phyloP scores from a whole-genome alignment of 169 alveolate genomes.

The Amoebophrya sp. region DNA sequence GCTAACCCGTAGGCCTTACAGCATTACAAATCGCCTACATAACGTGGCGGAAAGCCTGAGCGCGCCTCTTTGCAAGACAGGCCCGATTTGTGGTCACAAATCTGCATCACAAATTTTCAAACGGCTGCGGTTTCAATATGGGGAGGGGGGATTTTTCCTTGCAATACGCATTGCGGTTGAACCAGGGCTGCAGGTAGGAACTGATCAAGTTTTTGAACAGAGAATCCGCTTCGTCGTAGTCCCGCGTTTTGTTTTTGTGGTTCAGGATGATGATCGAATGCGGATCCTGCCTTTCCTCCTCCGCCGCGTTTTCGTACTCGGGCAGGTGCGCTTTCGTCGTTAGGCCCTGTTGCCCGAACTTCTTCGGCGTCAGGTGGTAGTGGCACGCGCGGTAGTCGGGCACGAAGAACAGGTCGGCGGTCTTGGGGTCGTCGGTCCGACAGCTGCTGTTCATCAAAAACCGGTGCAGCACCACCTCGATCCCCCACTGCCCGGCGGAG shows the following conservation, averaged over 20 bases:
- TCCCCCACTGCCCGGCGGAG: conserved; percentile 35
- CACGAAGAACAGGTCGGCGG: conserved; percentile 42
- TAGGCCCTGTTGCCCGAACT: background rate
- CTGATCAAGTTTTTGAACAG: background rate
- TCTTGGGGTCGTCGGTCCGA: conserved; percentile 27
- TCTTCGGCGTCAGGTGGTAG: conserved; percentile 34
- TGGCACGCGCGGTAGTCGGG: conserved; percentile 49
- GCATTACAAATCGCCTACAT: too few species aligned
- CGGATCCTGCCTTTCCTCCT: background rate
- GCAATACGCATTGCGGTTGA: too few species aligned
- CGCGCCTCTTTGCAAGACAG: too few species aligned
- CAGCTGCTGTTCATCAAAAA: conserved; percentile 33
- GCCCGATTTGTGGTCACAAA: too few species aligned
- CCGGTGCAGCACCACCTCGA: conserved; percentile 45
- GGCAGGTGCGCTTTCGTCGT: background rate
- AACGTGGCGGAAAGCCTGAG: too few species aligned
- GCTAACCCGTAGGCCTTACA: too few species aligned
- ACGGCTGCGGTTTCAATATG: too few species aligned
- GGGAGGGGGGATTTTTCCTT: too few species aligned
- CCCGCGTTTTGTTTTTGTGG: background rate
- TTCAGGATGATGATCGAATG: background rate
- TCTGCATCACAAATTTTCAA: too few species aligned
- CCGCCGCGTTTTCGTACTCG: background rate
- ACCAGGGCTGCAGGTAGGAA: background rate
- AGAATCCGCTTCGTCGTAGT: background rate